Evolutionary conservation across 768 basidiomycete genomes (phyloP), one percentile per base, ranked within the genome.

Genomic region (Boletus tomentosulus): DNA sequence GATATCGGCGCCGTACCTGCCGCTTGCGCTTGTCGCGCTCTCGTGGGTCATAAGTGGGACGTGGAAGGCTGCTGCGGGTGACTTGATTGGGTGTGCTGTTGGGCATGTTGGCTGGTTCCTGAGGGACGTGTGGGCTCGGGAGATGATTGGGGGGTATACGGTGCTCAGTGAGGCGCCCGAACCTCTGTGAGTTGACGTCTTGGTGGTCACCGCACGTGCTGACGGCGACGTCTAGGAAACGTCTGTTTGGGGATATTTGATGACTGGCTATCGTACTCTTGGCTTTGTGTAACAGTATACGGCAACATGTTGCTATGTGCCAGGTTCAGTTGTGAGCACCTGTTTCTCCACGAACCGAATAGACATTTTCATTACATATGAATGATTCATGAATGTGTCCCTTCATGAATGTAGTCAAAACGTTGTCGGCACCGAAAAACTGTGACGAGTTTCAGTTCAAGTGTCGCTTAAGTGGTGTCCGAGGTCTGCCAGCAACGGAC

Each of bases 1-100:
- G 4, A 94, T 99, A 65, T 88, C 92, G 0, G 96, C 96, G 0
- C 92, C 96, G 0, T 98, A 99, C 70, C 85, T 99, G 6, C 96
- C 96, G 3, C 72, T 95, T 30, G 93, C 92, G 0, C 85, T 98
- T 33, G 89, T 98, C 22, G 87, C 77, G 0, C 90, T 98, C 64
- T 87, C 88, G 0, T 90, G 89, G 89, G 71, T 87, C 27, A 74
- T 88, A 34, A 91, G 84, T 59, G 92, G 91, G 6, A 86, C 86
- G 4, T 92, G 86, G 89, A 82, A 80, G 59, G 91, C 89, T 22
- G 89, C 92, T 0, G 84, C 87, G 0, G 86, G 86, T 5, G 89
- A 92, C 64, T 73, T 95, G 16, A 75, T 89, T 15, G 92, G 93
- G 2, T 91, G 92, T 65, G 85, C 85, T 0, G 92, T 95, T 0